These are phyloP conservation scores for Mallotus nudiflorus DNA, from an alignment of 345 rosid species.

Conservation along the genomic window DNA sequence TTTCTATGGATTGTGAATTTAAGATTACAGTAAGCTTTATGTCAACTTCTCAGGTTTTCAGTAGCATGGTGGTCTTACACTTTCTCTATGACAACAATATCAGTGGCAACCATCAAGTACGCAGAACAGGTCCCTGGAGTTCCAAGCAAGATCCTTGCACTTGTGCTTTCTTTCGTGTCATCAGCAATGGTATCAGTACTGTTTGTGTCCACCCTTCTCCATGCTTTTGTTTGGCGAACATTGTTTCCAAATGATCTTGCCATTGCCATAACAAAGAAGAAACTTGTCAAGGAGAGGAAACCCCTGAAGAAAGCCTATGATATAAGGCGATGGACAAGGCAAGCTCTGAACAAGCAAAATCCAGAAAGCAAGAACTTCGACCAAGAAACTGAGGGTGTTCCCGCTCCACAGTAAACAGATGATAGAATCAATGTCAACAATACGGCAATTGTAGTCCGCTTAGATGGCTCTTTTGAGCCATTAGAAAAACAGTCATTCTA, in stretches of 20 bases:
- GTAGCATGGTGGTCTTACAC: conserved; percentile 99
- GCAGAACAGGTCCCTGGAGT: conserved; percentile 74
- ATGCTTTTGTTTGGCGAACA: conserved; percentile 69
- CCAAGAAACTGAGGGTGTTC: conserved; percentile 25
- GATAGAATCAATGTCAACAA: background rate
- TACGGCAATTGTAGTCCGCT: background rate
- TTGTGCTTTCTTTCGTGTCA: conserved; percentile 72
- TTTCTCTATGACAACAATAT: conserved; percentile 89
- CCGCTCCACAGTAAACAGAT: conserved; percentile 4
- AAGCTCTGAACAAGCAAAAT: conserved; percentile 51
- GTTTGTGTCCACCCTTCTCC: conserved; percentile 71
- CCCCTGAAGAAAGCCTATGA: conserved; percentile 65
- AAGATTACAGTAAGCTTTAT: too few relatives aligned
- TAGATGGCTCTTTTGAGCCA: background rate
- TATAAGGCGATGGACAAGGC: conserved; percentile 70
- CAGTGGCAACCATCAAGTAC: conserved; percentile 86
- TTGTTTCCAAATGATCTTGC: conserved; percentile 89
- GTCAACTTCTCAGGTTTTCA: conserved; percentile 91
- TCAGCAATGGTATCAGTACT: conserved; percentile 71
- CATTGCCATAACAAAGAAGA: conserved; percentile 75
- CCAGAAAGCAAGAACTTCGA: conserved; percentile 43
- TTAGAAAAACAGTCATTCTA: background rate
- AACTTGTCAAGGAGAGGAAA: conserved; percentile 55
- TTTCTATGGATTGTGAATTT: too few relatives aligned
- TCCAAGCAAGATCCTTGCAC: conserved; percentile 62